Conservation (phyloP, 164 flowering plant genomes). For the Tetracentron sinense region DNA sequence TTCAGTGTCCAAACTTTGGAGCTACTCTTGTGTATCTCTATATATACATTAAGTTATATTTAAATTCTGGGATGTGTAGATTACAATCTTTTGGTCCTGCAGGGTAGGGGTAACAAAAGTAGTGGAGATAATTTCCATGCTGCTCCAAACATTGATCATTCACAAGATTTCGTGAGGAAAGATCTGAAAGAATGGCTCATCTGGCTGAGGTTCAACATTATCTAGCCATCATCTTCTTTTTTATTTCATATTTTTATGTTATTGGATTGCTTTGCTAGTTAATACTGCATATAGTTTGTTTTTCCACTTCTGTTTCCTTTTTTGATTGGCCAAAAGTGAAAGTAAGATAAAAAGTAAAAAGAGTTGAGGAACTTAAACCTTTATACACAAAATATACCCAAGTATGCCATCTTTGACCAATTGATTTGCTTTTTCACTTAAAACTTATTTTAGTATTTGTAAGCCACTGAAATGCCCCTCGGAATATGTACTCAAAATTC, state of each 20-base stretch:
- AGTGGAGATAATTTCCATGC: slow-evolving; percentile 99
- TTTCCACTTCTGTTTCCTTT: background rate
- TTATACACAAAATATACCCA: background rate
- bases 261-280: background rate
- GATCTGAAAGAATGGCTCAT: slow-evolving; percentile 86
- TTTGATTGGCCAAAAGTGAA: background rate
- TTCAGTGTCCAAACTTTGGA: too few species aligned
- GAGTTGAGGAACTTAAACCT: background rate
- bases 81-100: slow-evolving; percentile 16
- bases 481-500: too few species aligned
- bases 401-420: background rate
- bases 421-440: background rate
- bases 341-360: background rate
- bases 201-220: slow-evolving; percentile 71
- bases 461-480: too few species aligned
- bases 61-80: slow-evolving; percentile 1
- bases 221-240: background rate
- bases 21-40: background rate
- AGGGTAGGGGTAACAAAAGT: slow-evolving; percentile 98
- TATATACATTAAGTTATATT: background rate
- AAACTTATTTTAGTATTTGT: too few species aligned
- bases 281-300: background rate
- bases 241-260: slow-evolving; percentile 6
- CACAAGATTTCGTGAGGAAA: slow-evolving; percentile 95
- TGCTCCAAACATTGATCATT: slow-evolving; percentile 98